Percentiles rank a stretch among this genome's conserved stretches.
phyloP scores from a whole-genome alignment of 805 yeast species.

The Clavispora asparagi region DNA sequence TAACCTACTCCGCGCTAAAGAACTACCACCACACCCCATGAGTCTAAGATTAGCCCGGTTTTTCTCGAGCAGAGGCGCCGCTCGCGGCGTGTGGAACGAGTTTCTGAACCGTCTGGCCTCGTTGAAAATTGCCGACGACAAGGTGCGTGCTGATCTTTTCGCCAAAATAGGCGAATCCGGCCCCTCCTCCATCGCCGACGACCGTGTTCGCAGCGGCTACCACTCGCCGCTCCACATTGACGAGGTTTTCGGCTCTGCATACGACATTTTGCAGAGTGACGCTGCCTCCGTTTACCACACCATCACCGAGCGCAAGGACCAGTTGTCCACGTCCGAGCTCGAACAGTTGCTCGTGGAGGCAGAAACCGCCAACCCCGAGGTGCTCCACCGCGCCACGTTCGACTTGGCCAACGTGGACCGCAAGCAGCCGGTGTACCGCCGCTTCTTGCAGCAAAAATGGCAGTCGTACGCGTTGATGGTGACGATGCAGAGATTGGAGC shows the following conservation, averaged over 20 bases:
- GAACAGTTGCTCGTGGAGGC: slow-evolving; percentile 48
- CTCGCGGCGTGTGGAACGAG: slow-evolving; percentile 29
- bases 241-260: slow-evolving; percentile 68
- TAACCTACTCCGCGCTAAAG: too few relatives aligned
- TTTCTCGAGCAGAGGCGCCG: slow-evolving; percentile 8
- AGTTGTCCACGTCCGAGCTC: slow-evolving; percentile 13
- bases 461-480: slow-evolving; percentile 63
- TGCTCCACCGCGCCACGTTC: slow-evolving; percentile 57
- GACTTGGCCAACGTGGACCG: slow-evolving; percentile 51
- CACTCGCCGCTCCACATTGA: slow-evolving; percentile 64
- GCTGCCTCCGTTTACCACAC: slow-evolving; percentile 35
- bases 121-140: slow-evolving; percentile 20
- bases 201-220: slow-evolving; percentile 46
- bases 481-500: slow-evolving; percentile 88
- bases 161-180: slow-evolving; percentile 29
- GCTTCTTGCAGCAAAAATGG: slow-evolving; percentile 68
- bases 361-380: slow-evolving; percentile 80
- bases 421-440: slow-evolving; percentile 74
- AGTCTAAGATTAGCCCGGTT: slow-evolving; percentile 12
- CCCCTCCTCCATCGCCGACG: slow-evolving; percentile 47
- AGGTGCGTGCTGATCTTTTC: slow-evolving; percentile 19
- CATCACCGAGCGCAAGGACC: slow-evolving; percentile 18
- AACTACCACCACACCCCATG: slow-evolving; percentile 3
- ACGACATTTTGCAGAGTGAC: slow-evolving; percentile 51
- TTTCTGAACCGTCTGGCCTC: slow-evolving; percentile 24